Conservation (phyloP, 495 filamentous ascomycete genomes). For the Lasiosphaeria hispida region DNA sequence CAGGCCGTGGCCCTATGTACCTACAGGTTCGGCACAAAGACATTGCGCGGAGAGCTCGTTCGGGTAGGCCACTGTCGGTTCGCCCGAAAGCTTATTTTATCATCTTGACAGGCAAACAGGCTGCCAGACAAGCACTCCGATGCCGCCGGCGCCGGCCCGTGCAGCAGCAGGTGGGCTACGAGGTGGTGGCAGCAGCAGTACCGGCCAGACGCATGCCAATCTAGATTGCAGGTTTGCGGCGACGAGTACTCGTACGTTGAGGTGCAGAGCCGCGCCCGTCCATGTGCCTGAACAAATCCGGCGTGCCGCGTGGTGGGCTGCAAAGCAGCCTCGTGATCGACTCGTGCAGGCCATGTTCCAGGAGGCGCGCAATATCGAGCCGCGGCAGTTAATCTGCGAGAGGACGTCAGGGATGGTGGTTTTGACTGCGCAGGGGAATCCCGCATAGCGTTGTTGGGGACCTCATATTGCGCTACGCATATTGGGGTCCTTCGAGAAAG, state of each 20-base stretch:
- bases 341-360: conserved; percentile 17
- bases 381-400: conserved; percentile 26
- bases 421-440: conserved; percentile 18
- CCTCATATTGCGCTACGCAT: conserved; percentile 11
- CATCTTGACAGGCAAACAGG: too few species aligned
- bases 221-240: too few species aligned
- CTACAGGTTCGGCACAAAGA: too few species aligned
- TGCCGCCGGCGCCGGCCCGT: too few species aligned
- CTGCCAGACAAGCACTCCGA: too few species aligned
- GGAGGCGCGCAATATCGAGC: conserved; percentile 23
- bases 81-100: too few species aligned
- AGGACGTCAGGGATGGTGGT: neutral
- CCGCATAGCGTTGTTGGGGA: conserved; percentile 10
- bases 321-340: conserved; percentile 25
- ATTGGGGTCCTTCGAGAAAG: conserved; percentile 21
- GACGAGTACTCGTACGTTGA: neutral
- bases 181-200: too few species aligned
- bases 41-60: too few species aligned
- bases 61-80: too few species aligned
- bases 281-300: neutral
- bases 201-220: too few species aligned
- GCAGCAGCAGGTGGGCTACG: too few species aligned
- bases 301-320: conserved; percentile 1
- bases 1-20: neutral
- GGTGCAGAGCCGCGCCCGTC: conserved; percentile 7